A percentile compares a stretch with the other conserved stretches of the same genome.
phyloP scores from a whole-genome alignment of 2,329 filamentous ascomycete genomes.

The Botrytis paeoniae region DNA sequence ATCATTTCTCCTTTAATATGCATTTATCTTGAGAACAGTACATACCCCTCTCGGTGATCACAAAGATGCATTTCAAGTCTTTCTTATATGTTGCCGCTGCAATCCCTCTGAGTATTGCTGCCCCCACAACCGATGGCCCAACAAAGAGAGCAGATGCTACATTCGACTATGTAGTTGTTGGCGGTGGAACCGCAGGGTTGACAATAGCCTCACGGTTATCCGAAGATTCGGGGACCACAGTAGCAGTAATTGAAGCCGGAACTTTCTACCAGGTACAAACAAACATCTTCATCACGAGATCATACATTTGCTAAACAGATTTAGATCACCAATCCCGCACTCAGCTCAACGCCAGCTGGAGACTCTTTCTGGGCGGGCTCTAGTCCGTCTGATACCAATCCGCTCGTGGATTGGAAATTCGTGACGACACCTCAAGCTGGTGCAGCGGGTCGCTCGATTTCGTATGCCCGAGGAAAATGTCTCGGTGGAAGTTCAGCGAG shows the following conservation, averaged over 20 bases:
- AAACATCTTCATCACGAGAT: background rate
- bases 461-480: slow-evolving; percentile 37
- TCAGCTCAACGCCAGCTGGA: slow-evolving; percentile 7
- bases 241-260: slow-evolving; percentile 27
- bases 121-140: background rate
- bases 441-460: slow-evolving; percentile 8
- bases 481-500: slow-evolving; percentile 40
- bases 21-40: background rate
- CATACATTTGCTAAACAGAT: background rate
- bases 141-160: background rate
- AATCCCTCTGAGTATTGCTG: background rate
- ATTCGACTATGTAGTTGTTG: slow-evolving; percentile 45
- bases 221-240: slow-evolving; percentile 52
- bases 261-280: slow-evolving; percentile 5
- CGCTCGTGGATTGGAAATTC: slow-evolving; percentile 6
- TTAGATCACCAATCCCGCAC: background rate
- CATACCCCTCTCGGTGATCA: background rate
- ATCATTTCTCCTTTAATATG: background rate
- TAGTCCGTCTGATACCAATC: background rate
- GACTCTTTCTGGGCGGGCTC: slow-evolving; percentile 11
- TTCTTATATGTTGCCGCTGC: background rate
- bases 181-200: slow-evolving; percentile 46
- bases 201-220: slow-evolving; percentile 47
- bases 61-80: background rate
- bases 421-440: slow-evolving; percentile 2